Conservation (phyloP, 202 grass and related monocot genomes). For the Schoenoplectus tabernaemontani region DNA sequence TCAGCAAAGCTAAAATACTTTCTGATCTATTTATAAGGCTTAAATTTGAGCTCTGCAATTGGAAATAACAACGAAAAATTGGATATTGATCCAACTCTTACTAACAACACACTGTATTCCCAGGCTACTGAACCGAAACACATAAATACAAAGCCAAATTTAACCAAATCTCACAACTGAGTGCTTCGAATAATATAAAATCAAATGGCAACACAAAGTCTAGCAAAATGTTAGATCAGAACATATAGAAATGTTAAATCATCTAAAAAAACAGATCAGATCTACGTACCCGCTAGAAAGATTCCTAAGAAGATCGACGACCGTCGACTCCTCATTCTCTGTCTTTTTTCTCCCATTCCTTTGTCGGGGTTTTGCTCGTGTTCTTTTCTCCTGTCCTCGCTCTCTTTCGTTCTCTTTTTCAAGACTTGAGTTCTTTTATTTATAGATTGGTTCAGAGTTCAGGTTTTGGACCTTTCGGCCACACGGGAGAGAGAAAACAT, state of each 20-base stretch:
- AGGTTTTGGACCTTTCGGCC: not conserved
- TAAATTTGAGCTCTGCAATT: not conserved
- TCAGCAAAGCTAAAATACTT: not conserved
- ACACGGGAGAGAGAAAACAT: slow-evolving; percentile 7
- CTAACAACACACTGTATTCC: not conserved
- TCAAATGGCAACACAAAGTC: slow-evolving; percentile 1
- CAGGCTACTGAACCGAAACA: not conserved
- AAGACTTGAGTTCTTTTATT: slow-evolving; percentile 4
- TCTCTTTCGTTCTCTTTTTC: not conserved
- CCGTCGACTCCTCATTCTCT: slow-evolving; percentile 10
- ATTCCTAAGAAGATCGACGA: slow-evolving; percentile 18
- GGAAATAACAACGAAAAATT: not conserved
- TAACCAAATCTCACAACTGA: not conserved
- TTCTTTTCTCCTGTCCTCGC: not conserved
- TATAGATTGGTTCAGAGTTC: not conserved
- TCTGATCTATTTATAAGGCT: not conserved
- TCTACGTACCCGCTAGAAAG: slow-evolving; percentile 23
- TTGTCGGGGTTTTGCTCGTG: not conserved
- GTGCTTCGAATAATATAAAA: not conserved
- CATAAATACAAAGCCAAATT: not conserved
- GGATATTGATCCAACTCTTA: not conserved
- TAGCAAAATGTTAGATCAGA: slow-evolving; percentile 9
- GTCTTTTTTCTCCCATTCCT: not conserved
- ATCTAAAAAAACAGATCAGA: slow-evolving; percentile 2
- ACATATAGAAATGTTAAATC: not conserved